Conservation (phyloP, 306 rosid species). For the Cyamopsis tetragonoloba region DNA sequence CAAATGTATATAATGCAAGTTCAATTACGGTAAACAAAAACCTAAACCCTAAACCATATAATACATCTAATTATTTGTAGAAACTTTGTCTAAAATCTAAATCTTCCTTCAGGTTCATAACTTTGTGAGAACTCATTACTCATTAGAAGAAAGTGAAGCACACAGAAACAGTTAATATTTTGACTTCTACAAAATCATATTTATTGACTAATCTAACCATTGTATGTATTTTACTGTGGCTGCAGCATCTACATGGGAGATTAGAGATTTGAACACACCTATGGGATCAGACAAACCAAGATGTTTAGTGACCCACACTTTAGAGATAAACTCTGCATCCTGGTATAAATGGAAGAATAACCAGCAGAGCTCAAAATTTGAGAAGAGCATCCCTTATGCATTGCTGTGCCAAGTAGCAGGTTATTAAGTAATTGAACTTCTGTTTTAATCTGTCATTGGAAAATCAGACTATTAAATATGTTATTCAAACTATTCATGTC, state of each 20-base stretch:
- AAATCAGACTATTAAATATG: no score
- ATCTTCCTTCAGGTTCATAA: neutral
- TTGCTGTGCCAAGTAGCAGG: slow-evolving; percentile 93
- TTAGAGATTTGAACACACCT: slow-evolving; percentile 65
- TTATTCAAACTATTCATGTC: neutral
- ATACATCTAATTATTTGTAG: no score
- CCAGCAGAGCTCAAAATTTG: slow-evolving; percentile 68
- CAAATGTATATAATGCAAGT: no score
- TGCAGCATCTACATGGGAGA: slow-evolving; percentile 95
- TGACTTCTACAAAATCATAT: neutral
- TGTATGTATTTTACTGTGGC: neutral
- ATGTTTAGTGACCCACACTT: slow-evolving; percentile 81
- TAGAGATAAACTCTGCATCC: slow-evolving; percentile 68
- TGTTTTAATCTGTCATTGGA: slow-evolving; percentile 12
- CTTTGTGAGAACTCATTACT: neutral
- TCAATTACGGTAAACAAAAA: no score
- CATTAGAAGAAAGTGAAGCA: neutral
- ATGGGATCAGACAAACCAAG: slow-evolving; percentile 57
- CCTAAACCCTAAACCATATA: no score
- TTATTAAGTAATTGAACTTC: slow-evolving; percentile 36
- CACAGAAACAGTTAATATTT: neutral
- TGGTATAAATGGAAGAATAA: slow-evolving; percentile 80
- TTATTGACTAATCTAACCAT: neutral
- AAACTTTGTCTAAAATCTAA: neutral
- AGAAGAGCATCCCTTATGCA: slow-evolving; percentile 82